These are phyloP conservation scores for Erythrobasidium hasegawianum DNA, from an alignment of 1,284 basidiomycete species.

Conservation along the genomic window DNA sequence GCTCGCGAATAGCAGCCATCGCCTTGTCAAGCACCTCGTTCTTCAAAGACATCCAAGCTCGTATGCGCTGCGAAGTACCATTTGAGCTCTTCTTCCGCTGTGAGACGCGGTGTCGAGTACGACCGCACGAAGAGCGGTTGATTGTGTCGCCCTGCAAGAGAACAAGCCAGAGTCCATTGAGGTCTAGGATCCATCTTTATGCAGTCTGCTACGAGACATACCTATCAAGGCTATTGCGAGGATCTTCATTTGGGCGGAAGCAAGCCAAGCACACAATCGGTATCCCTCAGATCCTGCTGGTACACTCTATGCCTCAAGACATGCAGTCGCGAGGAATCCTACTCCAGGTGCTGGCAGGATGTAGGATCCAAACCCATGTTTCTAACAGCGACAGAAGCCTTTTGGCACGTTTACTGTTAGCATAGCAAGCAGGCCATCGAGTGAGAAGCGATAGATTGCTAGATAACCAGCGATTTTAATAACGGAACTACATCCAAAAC, in stretches of 20 bases:
- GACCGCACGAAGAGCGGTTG: slow-evolving; percentile 32
- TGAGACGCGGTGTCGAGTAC: slow-evolving; percentile 11
- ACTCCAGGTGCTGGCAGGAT: no score
- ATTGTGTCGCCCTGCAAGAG: slow-evolving; percentile 21
- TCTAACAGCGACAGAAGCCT: no score
- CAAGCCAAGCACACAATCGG: not conserved
- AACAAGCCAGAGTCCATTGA: not conserved
- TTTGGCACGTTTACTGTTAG: no score
- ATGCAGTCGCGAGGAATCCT: no score
- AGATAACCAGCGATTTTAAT: no score
- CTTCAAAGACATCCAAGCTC: slow-evolving; percentile 48
- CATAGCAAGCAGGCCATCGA: no score
- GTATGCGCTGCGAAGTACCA: slow-evolving; percentile 49
- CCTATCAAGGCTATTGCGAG: slow-evolving; percentile 26
- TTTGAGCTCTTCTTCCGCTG: slow-evolving; percentile 40
- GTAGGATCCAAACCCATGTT: no score
- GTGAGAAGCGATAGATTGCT: no score
- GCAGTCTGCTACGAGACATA: not conserved
- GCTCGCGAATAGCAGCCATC: no score
- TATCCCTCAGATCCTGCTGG: no score
- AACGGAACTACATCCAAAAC: no score
- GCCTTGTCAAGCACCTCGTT: slow-evolving; percentile 42
- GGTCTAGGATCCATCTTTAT: not conserved
- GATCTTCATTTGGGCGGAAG: slow-evolving; percentile 10
- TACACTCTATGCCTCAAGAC: no score